phyloP scores from a whole-genome alignment of 2,329 filamentous ascomycete genomes.

The Colletotrichum orbiculare region DNA sequence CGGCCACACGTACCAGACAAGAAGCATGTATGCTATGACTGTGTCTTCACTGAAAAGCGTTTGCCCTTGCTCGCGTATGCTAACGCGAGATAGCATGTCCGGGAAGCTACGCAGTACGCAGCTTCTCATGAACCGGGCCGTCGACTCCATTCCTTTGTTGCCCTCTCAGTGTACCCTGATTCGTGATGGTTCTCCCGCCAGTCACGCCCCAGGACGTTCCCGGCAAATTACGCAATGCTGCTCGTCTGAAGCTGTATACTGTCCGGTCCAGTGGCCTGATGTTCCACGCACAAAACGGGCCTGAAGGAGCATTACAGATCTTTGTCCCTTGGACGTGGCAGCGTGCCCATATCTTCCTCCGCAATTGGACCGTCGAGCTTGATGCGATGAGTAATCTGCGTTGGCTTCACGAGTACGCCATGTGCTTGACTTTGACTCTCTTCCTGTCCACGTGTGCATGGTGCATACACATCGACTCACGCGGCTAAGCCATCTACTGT shows the following conservation, averaged over 20 bases:
- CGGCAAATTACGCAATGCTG: neutral
- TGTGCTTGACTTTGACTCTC: no score
- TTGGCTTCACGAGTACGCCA: no score
- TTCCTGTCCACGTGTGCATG: no score
- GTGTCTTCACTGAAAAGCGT: no score
- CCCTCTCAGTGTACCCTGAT: slow-evolving; percentile 19
- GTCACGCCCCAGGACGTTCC: slow-evolving; percentile 14
- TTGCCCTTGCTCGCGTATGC: no score
- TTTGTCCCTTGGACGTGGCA: neutral
- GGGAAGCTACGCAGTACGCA: neutral
- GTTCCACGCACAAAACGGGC: neutral
- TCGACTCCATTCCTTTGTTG: slow-evolving; percentile 1
- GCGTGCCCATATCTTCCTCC: slow-evolving; percentile 37
- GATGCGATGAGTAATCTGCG: no score
- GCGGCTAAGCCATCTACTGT: no score
- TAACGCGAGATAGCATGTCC: no score
- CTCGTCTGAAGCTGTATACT: neutral
- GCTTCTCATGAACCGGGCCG: neutral
- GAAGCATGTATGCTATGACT: neutral
- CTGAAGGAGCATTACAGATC: neutral
- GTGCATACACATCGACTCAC: no score
- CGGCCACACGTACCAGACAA: slow-evolving; percentile 12
- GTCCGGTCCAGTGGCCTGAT: slow-evolving; percentile 4
- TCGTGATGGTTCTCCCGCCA: slow-evolving; percentile 22
- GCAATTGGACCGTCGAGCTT: slow-evolving; percentile 66